phyloP scores from a whole-genome alignment of 805 yeast genomes.

The Cyberlindnera sargentensis region DNA sequence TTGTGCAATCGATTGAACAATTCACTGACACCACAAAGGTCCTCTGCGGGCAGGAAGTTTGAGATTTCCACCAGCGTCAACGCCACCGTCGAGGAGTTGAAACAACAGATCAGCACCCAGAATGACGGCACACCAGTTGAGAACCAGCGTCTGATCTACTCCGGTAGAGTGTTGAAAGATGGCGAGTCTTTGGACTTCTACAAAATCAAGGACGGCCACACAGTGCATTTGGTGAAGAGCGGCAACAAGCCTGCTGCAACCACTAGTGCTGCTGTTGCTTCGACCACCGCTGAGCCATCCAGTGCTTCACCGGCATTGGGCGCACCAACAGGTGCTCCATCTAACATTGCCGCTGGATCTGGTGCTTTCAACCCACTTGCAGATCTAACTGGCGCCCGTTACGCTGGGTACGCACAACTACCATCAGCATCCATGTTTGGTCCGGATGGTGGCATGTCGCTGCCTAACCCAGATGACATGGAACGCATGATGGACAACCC shows the following conservation, averaged over 20 bases:
- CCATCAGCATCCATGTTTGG: conserved; percentile 89
- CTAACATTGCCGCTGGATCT: conserved; percentile 78
- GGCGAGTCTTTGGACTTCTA: conserved; percentile 65
- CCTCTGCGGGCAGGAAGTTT: conserved; percentile 74
- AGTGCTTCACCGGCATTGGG: conserved; percentile 20
- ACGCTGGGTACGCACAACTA: conserved; percentile 85
- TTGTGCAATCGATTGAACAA: too few species aligned
- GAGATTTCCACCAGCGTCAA: conserved; percentile 48
- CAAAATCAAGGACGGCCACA: conserved; percentile 79
- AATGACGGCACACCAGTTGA: conserved; percentile 61
- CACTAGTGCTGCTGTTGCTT: conserved; percentile 49
- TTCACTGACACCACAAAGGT: conserved; percentile 7
- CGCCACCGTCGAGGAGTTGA: conserved; percentile 60
- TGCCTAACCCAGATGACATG: conserved; percentile 69
- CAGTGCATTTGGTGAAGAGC: conserved; percentile 84
- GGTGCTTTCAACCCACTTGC: conserved; percentile 88
- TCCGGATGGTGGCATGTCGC: conserved; percentile 82
- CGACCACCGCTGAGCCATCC: conserved; percentile 17
- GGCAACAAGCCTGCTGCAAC: conserved; percentile 32
- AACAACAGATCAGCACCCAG: conserved; percentile 49
- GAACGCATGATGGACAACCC: conserved; percentile 75
- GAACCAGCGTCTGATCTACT: conserved; percentile 85
- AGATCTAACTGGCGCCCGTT: conserved; percentile 90
- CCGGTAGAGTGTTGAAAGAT: conserved; percentile 91
- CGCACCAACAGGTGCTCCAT: conserved; percentile 47